Percentiles rank a stretch among this genome's conserved stretches.
Conservation (phyloP, 164 flowering plant species). For the Stephania yunnanensis region DNA sequence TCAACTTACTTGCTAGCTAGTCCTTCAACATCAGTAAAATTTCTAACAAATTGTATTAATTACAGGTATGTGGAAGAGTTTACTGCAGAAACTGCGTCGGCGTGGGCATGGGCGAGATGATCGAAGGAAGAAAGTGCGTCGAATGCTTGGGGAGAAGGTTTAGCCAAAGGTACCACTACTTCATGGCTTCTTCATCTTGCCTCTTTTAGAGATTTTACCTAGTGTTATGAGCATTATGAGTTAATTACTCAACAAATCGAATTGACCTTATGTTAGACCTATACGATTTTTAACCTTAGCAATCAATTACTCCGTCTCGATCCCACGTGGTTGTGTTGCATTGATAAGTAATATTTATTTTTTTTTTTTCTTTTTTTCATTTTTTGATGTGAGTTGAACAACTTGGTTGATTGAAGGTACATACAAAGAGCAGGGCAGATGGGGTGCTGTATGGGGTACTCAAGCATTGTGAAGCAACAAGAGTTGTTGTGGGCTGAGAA, state of each 20-base stretch:
- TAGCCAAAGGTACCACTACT: slow-evolving; percentile 47
- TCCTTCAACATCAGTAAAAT: no score
- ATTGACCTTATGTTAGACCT: no score
- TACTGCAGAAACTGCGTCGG: slow-evolving; percentile 57
- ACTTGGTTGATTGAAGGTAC: slow-evolving; percentile 32
- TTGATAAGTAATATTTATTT: no score
- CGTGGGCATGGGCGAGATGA: slow-evolving; percentile 77
- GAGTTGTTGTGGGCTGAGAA: slow-evolving; percentile 68
- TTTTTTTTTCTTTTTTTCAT: no score
- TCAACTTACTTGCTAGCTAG: not conserved
- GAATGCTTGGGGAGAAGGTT: slow-evolving; percentile 58
- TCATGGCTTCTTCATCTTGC: not conserved
- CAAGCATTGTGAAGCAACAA: slow-evolving; percentile 38
- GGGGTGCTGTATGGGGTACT: slow-evolving; percentile 43
- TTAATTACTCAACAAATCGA: no score
- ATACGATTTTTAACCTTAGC: no score
- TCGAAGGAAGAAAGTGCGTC: slow-evolving; percentile 73
- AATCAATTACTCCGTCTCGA: no score
- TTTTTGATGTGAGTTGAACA: not conserved
- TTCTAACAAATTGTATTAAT: not conserved
- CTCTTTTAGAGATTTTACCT: no score
- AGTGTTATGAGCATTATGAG: no score
- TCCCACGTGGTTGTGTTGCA: no score
- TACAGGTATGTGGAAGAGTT: slow-evolving; percentile 75
- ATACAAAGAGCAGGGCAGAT: slow-evolving; percentile 46